A percentile compares a stretch with the other conserved stretches of the same genome.
phyloP scores from a whole-genome alignment of 345 rosid genomes.

The Eucalyptus curtisii region DNA sequence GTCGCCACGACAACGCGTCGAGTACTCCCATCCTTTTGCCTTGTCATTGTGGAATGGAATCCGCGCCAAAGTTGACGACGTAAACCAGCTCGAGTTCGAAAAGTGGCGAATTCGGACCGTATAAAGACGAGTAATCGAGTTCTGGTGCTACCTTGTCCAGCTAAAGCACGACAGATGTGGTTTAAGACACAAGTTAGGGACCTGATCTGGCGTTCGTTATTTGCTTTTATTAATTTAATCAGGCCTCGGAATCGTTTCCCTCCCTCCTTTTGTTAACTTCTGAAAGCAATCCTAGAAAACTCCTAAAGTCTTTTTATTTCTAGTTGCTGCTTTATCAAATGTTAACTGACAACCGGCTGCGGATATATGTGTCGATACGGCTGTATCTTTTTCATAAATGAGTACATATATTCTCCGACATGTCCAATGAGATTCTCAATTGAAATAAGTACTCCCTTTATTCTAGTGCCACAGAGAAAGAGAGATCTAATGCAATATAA shows the following conservation, averaged over 20 bases:
- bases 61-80: neutral
- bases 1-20: neutral
- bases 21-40: neutral
- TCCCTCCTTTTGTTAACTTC: neutral
- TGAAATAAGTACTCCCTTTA: neutral
- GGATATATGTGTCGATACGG: neutral
- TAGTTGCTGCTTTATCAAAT: neutral
- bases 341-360: neutral
- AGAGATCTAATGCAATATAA: neutral
- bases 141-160: neutral
- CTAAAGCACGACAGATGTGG: neutral
- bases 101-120: neutral
- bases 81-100: neutral
- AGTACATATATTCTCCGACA: neutral
- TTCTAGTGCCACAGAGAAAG: neutral
- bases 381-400: neutral
- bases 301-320: neutral
- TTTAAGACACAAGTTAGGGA: conserved; percentile 1
- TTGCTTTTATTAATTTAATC: neutral
- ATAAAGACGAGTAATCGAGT: neutral
- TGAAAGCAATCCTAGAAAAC: neutral
- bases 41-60: neutral
- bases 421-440: neutral
- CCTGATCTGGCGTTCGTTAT: neutral
- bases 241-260: neutral